Evolutionary conservation across 2,329 filamentous ascomycete species (phyloP).

Genomic region (Pseudogymnoascus sp.): DNA sequence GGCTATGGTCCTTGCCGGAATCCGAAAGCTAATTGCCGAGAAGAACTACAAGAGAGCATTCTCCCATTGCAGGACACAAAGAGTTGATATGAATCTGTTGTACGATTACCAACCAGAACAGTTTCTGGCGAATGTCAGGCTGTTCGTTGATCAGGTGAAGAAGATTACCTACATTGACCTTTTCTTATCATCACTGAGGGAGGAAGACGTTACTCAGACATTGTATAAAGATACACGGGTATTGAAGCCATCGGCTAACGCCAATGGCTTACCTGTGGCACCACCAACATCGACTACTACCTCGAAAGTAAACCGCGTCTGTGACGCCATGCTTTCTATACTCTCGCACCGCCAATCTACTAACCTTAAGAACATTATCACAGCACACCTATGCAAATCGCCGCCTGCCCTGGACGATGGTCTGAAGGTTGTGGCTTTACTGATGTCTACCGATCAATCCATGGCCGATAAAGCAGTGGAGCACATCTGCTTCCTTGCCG

Average conservation of each 20-base stretch:
- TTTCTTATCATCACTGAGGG: slow-evolving; percentile 78
- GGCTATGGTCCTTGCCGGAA: slow-evolving; percentile 85
- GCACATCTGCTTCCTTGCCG: slow-evolving; percentile 94
- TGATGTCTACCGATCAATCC: slow-evolving; percentile 59
- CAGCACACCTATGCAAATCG: slow-evolving; percentile 86
- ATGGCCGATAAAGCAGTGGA: slow-evolving; percentile 85
- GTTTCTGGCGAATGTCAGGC: slow-evolving; percentile 66
- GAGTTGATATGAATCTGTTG: slow-evolving; percentile 96
- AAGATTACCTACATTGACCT: slow-evolving; percentile 80
- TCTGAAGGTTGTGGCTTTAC: slow-evolving; percentile 66
- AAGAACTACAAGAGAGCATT: slow-evolving; percentile 83
- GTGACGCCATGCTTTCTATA: slow-evolving; percentile 69
- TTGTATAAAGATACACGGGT: slow-evolving; percentile 86
- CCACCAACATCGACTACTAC: slow-evolving; percentile 19
- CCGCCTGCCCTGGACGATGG: slow-evolving; percentile 87
- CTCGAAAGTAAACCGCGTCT: slow-evolving; percentile 79
- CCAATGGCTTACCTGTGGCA: slow-evolving; percentile 26
- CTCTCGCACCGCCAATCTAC: slow-evolving; percentile 55
- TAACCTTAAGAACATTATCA: slow-evolving; percentile 85
- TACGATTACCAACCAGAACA: slow-evolving; percentile 87
- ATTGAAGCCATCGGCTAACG: slow-evolving; percentile 19
- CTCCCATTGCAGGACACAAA: slow-evolving; percentile 78
- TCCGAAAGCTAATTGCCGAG: slow-evolving; percentile 70
- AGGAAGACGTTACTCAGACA: slow-evolving; percentile 87
- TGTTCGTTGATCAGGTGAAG: slow-evolving; percentile 79